These are phyloP conservation scores for Blastomyces emzantsi DNA, from an alignment of 2,329 filamentous ascomycete genomes.

Conservation along the genomic window DNA sequence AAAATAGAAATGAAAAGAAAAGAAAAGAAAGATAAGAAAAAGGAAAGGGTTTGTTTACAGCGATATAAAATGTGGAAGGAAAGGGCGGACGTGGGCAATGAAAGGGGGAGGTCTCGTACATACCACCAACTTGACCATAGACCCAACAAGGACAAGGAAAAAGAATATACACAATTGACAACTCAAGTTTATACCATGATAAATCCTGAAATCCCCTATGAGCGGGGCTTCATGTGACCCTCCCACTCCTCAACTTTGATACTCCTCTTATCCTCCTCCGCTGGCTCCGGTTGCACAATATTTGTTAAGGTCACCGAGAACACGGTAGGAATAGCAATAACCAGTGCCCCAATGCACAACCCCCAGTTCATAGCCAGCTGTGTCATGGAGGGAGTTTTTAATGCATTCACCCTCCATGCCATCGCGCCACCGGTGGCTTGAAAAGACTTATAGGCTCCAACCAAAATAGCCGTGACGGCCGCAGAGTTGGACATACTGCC, in stretches of 20 bases:
- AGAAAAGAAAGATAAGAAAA: background rate
- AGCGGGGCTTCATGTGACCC: background rate
- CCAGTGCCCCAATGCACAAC: constrained; percentile 37
- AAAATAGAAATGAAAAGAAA: background rate
- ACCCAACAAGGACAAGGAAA: background rate
- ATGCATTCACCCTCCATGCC: constrained; percentile 39
- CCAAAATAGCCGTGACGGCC: constrained; percentile 36
- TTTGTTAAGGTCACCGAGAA: constrained; percentile 33
- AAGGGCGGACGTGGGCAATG: background rate
- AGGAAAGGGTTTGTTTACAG: background rate
- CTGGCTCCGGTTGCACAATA: background rate
- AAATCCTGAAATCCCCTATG: background rate
- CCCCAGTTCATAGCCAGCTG: constrained; percentile 43
- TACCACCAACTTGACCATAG: background rate
- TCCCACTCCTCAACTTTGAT: background rate
- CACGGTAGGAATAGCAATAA: constrained; percentile 38
- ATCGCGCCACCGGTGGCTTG: constrained; percentile 39
- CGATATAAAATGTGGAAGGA: background rate
- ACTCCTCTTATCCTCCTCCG: constrained; percentile 2
- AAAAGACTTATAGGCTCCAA: constrained; percentile 42
- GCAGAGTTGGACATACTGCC: constrained; percentile 39
- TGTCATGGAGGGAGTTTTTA: constrained; percentile 29
- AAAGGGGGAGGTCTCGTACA: background rate
- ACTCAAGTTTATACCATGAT: background rate
- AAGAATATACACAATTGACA: background rate